Conservation (phyloP, 345 rosid species). For the Stellera chamaejasme region DNA sequence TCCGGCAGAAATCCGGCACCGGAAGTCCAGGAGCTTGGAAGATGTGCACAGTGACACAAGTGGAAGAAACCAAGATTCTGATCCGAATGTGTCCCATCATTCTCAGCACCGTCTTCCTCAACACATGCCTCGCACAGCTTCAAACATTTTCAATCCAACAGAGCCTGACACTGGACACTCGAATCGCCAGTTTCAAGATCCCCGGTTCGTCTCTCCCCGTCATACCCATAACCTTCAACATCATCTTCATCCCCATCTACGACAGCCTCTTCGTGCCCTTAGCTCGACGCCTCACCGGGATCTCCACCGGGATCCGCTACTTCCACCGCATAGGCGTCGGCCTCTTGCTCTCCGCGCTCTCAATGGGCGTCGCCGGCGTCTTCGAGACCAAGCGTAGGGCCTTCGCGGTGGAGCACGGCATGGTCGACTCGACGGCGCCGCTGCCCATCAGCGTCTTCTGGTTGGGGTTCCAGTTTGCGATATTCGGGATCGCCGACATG, state of each 20-base stretch:
- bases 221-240: conserved; percentile 45
- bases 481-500: conserved; percentile 53
- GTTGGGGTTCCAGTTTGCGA: conserved; percentile 46
- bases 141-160: conserved; percentile 58
- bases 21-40: conserved; percentile 30
- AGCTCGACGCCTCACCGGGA: conserved; percentile 41
- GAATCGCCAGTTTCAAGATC: conserved; percentile 30
- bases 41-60: conserved; percentile 48
- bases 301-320: conserved; percentile 41
- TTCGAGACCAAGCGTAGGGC: conserved; percentile 39
- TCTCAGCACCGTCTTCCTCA: conserved; percentile 55
- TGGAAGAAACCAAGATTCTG: conserved; percentile 53
- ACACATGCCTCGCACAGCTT: conserved; percentile 64
- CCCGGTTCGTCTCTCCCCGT: conserved; percentile 50
- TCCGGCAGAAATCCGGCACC: conserved; percentile 7
- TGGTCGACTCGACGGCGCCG: conserved; percentile 39
- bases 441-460: conserved; percentile 51
- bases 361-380: conserved; percentile 48
- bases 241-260: conserved; percentile 38
- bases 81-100: conserved; percentile 46
- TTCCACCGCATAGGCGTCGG: conserved; percentile 46
- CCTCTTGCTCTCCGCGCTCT: conserved; percentile 37
- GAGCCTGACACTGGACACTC: conserved; percentile 46
- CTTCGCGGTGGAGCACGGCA: conserved; percentile 32
- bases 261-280: conserved; percentile 43